These are phyloP conservation scores for Amoebophrya sp. DNA, from an alignment of 169 alveolate species.

Conservation along the genomic window DNA sequence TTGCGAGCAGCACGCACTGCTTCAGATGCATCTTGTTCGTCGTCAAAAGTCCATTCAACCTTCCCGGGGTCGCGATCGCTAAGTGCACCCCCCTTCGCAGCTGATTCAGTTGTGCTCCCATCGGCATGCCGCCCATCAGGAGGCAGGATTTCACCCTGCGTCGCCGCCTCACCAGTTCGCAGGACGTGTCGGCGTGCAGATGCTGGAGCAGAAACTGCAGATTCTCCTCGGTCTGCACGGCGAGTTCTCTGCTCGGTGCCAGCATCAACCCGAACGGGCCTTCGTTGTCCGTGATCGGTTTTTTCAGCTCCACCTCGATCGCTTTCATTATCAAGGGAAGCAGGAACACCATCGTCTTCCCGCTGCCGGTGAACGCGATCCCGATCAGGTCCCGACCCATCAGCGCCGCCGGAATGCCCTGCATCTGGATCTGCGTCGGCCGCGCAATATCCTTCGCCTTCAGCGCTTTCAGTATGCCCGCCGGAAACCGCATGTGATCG, in stretches of 20 bases:
- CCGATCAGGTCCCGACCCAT: slow-evolving; percentile 79
- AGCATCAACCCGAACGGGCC: slow-evolving; percentile 81
- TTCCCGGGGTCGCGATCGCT: slow-evolving; percentile 95
- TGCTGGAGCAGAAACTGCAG: slow-evolving; percentile 30
- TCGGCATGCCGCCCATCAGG: slow-evolving; percentile 27
- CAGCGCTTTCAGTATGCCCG: slow-evolving; percentile 59
- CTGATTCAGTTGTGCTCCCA: slow-evolving; percentile 26
- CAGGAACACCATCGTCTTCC: slow-evolving; percentile 50
- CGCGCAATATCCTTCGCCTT: slow-evolving; percentile 59
- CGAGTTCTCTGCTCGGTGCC: slow-evolving; percentile 86
- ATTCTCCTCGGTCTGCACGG: slow-evolving; percentile 72
- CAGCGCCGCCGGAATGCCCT: slow-evolving; percentile 69
- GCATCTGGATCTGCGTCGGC: slow-evolving; percentile 87
- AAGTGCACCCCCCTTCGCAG: slow-evolving; percentile 75
- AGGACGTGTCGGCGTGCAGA: background rate
- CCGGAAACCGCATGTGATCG: slow-evolving; percentile 78
- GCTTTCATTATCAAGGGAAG: slow-evolving; percentile 77
- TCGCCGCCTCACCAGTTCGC: background rate
- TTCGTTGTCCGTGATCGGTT: slow-evolving; percentile 49
- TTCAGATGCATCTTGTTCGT: slow-evolving; percentile 64
- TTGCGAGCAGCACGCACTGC: slow-evolving; percentile 72
- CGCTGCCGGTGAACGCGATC: slow-evolving; percentile 74
- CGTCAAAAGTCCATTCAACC: slow-evolving; percentile 82
- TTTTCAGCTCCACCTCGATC: slow-evolving; percentile 59
- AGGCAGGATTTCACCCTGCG: slow-evolving; percentile 3